Percentiles rank a stretch among this genome's conserved stretches.
Conservation (phyloP, 441 rosid genomes). For the Gossypium gossypioides region DNA sequence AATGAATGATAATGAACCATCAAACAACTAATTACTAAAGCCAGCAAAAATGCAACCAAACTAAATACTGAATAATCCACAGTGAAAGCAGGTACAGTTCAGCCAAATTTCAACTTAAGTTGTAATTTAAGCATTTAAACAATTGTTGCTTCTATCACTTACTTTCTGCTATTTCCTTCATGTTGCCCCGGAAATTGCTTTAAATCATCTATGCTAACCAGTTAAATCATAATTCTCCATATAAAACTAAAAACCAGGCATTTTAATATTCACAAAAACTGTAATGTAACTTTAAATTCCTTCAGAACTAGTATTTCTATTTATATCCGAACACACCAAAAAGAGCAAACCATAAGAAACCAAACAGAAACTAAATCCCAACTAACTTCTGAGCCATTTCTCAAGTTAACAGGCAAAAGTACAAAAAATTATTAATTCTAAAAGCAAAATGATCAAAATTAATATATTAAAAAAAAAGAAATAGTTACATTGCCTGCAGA, state of each 20-base stretch:
- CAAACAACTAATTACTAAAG: background rate
- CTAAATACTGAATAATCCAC: background rate
- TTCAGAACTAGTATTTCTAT: background rate
- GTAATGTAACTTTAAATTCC: background rate
- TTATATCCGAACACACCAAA: background rate
- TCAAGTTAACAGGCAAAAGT: background rate
- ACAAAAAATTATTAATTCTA: background rate
- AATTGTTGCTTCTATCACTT: background rate
- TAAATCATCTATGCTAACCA: background rate
- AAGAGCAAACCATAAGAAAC: background rate
- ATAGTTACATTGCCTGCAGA: slow-evolving; percentile 78
- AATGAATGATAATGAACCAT: background rate
- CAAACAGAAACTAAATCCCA: background rate
- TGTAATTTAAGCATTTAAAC: background rate
- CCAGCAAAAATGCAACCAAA: background rate
- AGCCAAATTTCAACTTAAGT: background rate
- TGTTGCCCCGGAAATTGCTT: background rate
- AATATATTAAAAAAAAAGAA: slow-evolving; percentile 13
- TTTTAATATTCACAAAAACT: background rate
- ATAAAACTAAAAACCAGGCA: slow-evolving; percentile 7
- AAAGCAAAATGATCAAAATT: background rate
- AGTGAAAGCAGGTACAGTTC: background rate
- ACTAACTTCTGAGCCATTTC: background rate
- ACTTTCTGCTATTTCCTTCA: background rate
- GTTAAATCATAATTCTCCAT: background rate